Evolutionary conservation across 768 basidiomycete species (phyloP).

Genomic region (Trametes cubensis): DNA sequence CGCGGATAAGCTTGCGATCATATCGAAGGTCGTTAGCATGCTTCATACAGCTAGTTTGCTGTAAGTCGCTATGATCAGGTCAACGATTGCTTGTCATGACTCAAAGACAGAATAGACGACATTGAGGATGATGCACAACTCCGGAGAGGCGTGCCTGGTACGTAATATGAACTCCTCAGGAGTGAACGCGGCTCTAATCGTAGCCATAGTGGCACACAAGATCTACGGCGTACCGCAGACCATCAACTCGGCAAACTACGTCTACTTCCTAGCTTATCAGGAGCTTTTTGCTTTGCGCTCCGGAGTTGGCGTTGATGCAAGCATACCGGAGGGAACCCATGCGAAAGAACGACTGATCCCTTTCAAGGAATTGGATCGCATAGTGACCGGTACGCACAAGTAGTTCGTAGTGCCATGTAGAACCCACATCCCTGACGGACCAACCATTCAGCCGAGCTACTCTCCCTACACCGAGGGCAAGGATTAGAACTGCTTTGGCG

Average conservation of each 20-base stretch:
- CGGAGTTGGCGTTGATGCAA: conserved; percentile 15
- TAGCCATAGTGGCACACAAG: conserved; percentile 75
- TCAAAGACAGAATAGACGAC: conserved; percentile 77
- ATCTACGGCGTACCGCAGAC: conserved; percentile 97
- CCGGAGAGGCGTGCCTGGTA: conserved; percentile 82
- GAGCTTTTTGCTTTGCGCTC: conserved; percentile 68
- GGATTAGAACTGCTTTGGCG: conserved; percentile 95
- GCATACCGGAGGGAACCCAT: not conserved
- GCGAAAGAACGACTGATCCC: conserved; percentile 30
- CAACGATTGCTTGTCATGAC: conserved; percentile 2
- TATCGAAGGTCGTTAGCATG: conserved; percentile 87
- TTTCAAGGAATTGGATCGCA: conserved; percentile 57
- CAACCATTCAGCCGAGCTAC: conserved; percentile 29
- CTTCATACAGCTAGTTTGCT: conserved; percentile 92
- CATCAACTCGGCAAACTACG: conserved; percentile 96
- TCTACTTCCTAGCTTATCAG: conserved; percentile 91
- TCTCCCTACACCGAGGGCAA: conserved; percentile 84
- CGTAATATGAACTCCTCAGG: conserved; percentile 6
- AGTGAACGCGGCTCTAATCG: not conserved
- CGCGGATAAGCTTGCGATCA: conserved; percentile 64
- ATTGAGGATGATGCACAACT: conserved; percentile 92
- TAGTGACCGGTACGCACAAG: conserved; percentile 67
- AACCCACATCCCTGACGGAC: not conserved
- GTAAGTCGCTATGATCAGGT: conserved; percentile 45
- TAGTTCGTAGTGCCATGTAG: not conserved